Evolutionary conservation across 2,329 filamentous ascomycete genomes (phyloP), one percentile per base, ranked within the genome.

Genomic region (Colletotrichum camelliae): DNA sequence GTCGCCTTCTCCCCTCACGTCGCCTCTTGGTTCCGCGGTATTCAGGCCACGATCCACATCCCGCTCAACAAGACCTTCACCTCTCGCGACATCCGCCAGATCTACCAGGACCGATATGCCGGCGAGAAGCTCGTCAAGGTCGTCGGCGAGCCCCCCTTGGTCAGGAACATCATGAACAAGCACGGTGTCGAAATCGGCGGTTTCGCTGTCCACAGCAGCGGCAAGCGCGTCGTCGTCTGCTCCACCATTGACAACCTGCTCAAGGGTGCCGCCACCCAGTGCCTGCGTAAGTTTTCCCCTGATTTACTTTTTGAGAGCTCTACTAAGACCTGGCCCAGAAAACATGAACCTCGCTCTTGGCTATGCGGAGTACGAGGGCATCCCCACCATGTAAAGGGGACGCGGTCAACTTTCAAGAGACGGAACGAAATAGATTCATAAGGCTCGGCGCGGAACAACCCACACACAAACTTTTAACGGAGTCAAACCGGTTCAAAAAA

Each of bases 1-100:
- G 93, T 98, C 13, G 94, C 93, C 7, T 99, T 99, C 83, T 94
- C 97, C 74, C 97, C 97, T 8, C 97, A 98, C 84, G 96, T 98
- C 24, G 95, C 96, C n/a, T 92, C 94, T 16, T 98, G 96, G 96
- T 98, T 98, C 91, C 94, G 97, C 82, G 96, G 96, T 78, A 98
- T 98, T 80, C 93, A 95, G 83, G 94, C 96, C 85, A 96, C 96
- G 52, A 96, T 98, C 85, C 96, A 93, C 82, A 95, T 98, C 66
- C 96, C 96, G 15, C 89, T 99, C 10, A 94, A 94, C 82, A 91
- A 96, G 85, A 90, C 92, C 77, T 97, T 98, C 94, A 95, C 93
- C 4, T 96, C 95, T 57, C 94, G 97, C 68, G 96, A 98, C 83
- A 95, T 99, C 80, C 93, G 97, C 77, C 95, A 98, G 82, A 88